Conservation (phyloP, 2,329 filamentous ascomycete species). For the Claviceps cyperi region DNA sequence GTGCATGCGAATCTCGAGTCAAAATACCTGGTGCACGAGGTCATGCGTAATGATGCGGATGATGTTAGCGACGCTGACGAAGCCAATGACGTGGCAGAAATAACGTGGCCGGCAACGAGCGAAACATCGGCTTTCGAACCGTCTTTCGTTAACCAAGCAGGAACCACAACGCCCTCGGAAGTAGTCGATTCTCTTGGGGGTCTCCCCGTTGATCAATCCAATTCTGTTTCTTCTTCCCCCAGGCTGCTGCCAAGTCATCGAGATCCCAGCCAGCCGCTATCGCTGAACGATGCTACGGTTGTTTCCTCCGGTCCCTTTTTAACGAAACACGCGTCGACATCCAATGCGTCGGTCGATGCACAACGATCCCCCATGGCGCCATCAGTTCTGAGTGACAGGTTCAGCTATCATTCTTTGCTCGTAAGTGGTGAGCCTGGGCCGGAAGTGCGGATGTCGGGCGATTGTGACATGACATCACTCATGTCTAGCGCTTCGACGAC, state of each 20-base stretch:
- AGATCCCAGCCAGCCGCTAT: conserved; percentile 31
- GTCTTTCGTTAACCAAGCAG: background rate
- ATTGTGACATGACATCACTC: conserved; percentile 54
- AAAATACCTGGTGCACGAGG: background rate
- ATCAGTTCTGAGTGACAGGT: conserved; percentile 59
- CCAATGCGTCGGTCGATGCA: conserved; percentile 54
- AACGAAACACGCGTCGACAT: conserved; percentile 46
- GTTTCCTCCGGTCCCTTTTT: conserved; percentile 51
- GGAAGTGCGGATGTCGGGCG: conserved; percentile 55
- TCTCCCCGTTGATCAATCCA: conserved; percentile 19
- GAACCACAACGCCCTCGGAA: conserved; percentile 7
- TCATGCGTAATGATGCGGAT: conserved; percentile 13
- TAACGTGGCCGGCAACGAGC: conserved; percentile 18
- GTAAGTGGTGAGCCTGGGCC: conserved; percentile 63
- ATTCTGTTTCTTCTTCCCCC: conserved; percentile 31
- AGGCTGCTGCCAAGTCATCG: conserved; percentile 25
- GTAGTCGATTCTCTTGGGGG: conserved; percentile 16
- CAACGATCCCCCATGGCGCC: conserved; percentile 61
- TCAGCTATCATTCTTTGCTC: conserved; percentile 53
- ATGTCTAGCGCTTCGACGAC: conserved; percentile 68
- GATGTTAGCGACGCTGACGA: conserved; percentile 15
- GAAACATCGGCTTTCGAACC: background rate
- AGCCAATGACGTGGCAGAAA: conserved; percentile 27
- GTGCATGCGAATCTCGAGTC: background rate
- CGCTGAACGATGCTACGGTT: conserved; percentile 27